Evolutionary conservation across 2,329 filamentous ascomycete genomes (phyloP).

Genomic region (Hypoxylon sp.): DNA sequence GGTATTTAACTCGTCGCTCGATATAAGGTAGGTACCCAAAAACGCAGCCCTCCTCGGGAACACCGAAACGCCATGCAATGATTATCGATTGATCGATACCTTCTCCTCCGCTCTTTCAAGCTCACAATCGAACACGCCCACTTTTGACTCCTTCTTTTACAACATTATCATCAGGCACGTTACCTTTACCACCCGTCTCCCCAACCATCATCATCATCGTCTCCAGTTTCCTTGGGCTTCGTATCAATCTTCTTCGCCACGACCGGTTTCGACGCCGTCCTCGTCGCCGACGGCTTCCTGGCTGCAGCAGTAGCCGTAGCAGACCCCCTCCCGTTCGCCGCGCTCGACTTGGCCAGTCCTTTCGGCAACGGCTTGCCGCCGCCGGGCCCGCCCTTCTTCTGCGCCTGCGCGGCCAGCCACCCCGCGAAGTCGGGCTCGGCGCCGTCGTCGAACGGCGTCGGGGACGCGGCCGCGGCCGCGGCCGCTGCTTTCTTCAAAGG

Average conservation of each 20-base stretch:
- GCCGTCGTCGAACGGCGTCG: conserved; percentile 78
- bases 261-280: conserved; percentile 59
- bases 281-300: conserved; percentile 57
- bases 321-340: conserved; percentile 52
- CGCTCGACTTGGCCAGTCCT: conserved; percentile 74
- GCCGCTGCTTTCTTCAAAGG: conserved; percentile 53
- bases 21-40: conserved; percentile 10
- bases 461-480: conserved; percentile 52
- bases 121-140: not conserved
- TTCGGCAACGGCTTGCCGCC: conserved; percentile 79
- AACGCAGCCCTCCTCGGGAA: not conserved
- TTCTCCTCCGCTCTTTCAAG: not conserved
- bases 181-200: conserved; percentile 69
- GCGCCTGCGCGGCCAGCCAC: conserved; percentile 88
- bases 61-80: conserved; percentile 36
- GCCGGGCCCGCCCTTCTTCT: conserved; percentile 67
- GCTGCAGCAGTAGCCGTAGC: conserved; percentile 51
- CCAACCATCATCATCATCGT: conserved; percentile 71
- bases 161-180: not conserved
- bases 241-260: conserved; percentile 75
- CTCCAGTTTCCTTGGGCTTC: conserved; percentile 70
- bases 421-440: conserved; percentile 95
- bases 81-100: no score
- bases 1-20: conserved; percentile 4
- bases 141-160: conserved; percentile 1